phyloP scores from a whole-genome alignment of 1,139 yeast genomes.

The Kluyveromyces sp. region DNA sequence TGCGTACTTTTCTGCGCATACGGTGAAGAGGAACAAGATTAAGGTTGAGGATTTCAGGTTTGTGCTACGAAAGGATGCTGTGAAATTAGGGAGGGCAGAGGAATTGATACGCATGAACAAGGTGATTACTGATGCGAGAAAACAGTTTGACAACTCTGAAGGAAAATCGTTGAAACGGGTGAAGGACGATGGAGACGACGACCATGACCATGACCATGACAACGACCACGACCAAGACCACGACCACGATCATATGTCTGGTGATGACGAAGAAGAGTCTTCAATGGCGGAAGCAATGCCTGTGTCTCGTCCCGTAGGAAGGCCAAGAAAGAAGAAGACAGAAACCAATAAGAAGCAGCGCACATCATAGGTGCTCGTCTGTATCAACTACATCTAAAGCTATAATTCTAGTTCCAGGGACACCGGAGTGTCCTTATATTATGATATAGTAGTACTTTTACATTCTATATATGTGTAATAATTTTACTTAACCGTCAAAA shows the following conservation, averaged over 20 bases:
- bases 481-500: too few species aligned
- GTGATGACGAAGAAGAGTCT: conserved; percentile 14
- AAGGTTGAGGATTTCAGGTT: conserved; percentile 85
- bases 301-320: not conserved
- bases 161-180: conserved; percentile 34
- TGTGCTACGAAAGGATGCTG: conserved; percentile 74
- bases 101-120: conserved; percentile 70
- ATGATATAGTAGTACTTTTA: not conserved
- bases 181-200: conserved; percentile 31
- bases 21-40: conserved; percentile 59
- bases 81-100: conserved; percentile 75
- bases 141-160: conserved; percentile 67
- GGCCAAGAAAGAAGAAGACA: conserved; percentile 4
- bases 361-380: not conserved
- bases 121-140: conserved; percentile 71
- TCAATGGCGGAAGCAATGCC: conserved; percentile 1
- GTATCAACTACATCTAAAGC: too few species aligned
- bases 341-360: conserved; percentile 11
- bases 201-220: conserved; percentile 1
- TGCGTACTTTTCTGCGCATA: conserved; percentile 44
- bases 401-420: not conserved
- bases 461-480: not conserved
- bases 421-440: not conserved
- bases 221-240: too few species aligned
- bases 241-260: conserved; percentile 12